Percentiles rank a stretch among this genome's conserved stretches.
Evolutionary conservation across 2,329 filamentous ascomycete species (phyloP).

Genomic region (Fusarium sp.): DNA sequence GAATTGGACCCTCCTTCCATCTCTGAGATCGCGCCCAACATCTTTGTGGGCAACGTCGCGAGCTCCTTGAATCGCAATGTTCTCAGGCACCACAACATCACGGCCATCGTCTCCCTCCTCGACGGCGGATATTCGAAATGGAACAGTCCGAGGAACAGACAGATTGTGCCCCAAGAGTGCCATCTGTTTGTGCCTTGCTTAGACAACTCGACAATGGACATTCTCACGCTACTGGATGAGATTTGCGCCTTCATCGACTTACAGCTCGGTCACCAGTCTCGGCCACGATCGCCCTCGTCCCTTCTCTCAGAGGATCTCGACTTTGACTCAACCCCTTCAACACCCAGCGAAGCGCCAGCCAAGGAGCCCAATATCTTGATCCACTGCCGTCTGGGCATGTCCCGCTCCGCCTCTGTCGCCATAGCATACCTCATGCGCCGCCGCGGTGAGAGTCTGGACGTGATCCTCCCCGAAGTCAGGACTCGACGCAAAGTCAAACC

Average conservation of each 20-base stretch:
- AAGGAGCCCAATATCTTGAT: conserved; percentile 41
- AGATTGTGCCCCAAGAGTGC: conserved; percentile 32
- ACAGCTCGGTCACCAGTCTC: conserved; percentile 11
- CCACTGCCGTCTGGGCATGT: conserved; percentile 49
- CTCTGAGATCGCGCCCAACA: conserved; percentile 32
- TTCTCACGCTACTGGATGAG: conserved; percentile 32
- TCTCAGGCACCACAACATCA: conserved; percentile 36
- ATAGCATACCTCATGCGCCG: conserved; percentile 49
- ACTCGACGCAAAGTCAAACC: conserved; percentile 40
- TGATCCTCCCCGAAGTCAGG: conserved; percentile 33
- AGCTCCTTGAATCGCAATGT: conserved; percentile 36
- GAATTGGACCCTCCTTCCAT: conserved; percentile 35
- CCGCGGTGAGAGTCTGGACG: conserved; percentile 21
- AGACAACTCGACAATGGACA: conserved; percentile 39
- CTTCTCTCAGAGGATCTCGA: conserved; percentile 1
- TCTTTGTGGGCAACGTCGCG: conserved; percentile 39
- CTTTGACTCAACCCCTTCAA: conserved; percentile 7
- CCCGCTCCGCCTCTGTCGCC: conserved; percentile 45
- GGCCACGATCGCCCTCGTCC: background rate
- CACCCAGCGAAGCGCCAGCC: conserved; percentile 3
- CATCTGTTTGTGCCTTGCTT: conserved; percentile 40
- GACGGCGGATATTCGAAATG: conserved; percentile 32
- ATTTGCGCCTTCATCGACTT: conserved; percentile 43
- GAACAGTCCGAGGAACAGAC: conserved; percentile 29
- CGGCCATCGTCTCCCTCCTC: conserved; percentile 38